Evolutionary conservation across 2,329 filamentous ascomycete species (phyloP), one percentile per base, ranked within the genome.

Genomic region (Exserohilum rostratum): DNA sequence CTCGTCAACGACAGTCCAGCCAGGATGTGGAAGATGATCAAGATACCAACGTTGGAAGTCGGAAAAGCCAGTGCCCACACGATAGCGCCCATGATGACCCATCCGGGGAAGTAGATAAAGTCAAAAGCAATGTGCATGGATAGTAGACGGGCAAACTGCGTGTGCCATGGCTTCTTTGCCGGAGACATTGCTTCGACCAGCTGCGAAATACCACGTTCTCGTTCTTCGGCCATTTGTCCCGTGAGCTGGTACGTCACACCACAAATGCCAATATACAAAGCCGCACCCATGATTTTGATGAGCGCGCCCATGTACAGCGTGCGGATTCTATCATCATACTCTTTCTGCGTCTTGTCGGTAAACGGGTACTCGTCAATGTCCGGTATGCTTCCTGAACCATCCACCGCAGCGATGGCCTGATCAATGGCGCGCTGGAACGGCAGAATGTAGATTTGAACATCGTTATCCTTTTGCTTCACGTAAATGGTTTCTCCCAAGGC

Each of bases 101-200:
- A 96, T 5, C 88, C 90, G 0, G 91, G 91, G 1, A 89, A 67
- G 50, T 96, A 96, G 18, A 96, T 82, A 6, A 90, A 73, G 54
- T 90, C 87, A 66, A 96, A 95, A 0, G 91, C 86, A 22, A 95
- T 72, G 70, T 96, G 91, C 57, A 92, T 88, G 0, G 92, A 87
- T 7, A 93, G 70, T 12, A 96, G 81, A n/a, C 93, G 84, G 1
- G 89, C 88, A 18, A 86, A 85, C 75, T 93, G 90, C 9, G 89
- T 87, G 67, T 91, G 82, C 90, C 91, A 96, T 38, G 85, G 80
- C 44, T 82, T 82, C 50, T 83, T 82, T 50, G 90, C 90, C 0
- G 90, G 89, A 81, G 95, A 93, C 91, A 96, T 96, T 50, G 91
- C 89, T 75, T 97, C 93, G 38, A 97, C 86, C 25, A 97, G 80